These are phyloP conservation scores for Schizophyllum commune DNA, from an alignment of 1,284 basidiomycete genomes.

Conservation along the genomic window DNA sequence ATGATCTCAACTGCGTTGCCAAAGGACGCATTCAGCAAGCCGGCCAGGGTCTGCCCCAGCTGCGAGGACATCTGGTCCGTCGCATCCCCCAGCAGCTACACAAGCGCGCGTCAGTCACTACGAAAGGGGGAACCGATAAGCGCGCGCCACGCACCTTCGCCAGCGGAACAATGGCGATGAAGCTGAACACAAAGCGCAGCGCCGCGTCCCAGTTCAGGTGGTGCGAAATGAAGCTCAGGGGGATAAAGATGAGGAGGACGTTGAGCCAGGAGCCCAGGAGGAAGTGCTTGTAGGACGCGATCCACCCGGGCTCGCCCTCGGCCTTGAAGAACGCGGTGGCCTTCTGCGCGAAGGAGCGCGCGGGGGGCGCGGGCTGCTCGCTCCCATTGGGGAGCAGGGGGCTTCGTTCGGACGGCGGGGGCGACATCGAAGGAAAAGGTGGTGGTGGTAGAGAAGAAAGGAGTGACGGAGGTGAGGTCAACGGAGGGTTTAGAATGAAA, in stretches of 20 bases:
- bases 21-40: constrained; percentile 81
- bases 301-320: constrained; percentile 55
- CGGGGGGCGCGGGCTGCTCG: constrained; percentile 15
- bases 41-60: constrained; percentile 77
- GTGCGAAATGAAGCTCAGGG: constrained; percentile 61
- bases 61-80: constrained; percentile 81
- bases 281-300: constrained; percentile 59
- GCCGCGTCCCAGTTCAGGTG: constrained; percentile 71
- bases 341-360: constrained; percentile 28
- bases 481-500: background rate
- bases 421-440: constrained; percentile 13
- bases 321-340: constrained; percentile 39
- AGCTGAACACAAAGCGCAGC: constrained; percentile 76
- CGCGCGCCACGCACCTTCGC: constrained; percentile 48
- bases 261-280: constrained; percentile 72
- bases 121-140: background rate
- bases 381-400: constrained; percentile 39
- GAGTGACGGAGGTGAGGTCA: constrained; percentile 5
- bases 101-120: background rate
- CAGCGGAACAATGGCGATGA: constrained; percentile 83
- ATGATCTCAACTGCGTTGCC: constrained; percentile 82
- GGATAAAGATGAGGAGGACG: constrained; percentile 69
- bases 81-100: constrained; percentile 70
- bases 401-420: constrained; percentile 24
- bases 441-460: constrained; percentile 10